These are phyloP conservation scores for Serendipita vermifera DNA, from an alignment of 768 basidiomycete species.

Conservation along the genomic window DNA sequence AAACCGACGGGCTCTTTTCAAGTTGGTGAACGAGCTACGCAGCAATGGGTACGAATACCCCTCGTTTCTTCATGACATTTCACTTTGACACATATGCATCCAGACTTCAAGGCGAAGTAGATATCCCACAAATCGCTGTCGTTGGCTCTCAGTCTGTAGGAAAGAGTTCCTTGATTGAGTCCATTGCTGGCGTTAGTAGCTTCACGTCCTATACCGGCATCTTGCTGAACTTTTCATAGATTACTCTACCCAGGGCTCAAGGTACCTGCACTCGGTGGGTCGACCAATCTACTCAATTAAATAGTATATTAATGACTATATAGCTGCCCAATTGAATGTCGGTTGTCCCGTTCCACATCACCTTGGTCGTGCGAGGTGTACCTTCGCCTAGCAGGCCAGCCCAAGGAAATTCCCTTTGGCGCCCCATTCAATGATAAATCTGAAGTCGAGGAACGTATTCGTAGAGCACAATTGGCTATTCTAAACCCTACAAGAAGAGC, in stretches of 20 bases:
- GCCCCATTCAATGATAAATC: slow-evolving; percentile 35
- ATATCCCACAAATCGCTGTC: slow-evolving; percentile 61
- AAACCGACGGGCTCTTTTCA: slow-evolving; percentile 36
- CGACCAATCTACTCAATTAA: background rate
- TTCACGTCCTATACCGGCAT: background rate
- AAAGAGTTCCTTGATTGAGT: slow-evolving; percentile 65
- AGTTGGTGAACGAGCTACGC: slow-evolving; percentile 46
- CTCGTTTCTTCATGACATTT: background rate
- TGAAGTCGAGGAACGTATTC: slow-evolving; percentile 51
- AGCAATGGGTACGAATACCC: slow-evolving; percentile 42
- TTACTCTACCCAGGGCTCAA: slow-evolving; percentile 7
- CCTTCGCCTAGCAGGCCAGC: no score
- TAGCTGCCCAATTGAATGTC: no score
- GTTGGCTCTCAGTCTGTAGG: slow-evolving; percentile 66
- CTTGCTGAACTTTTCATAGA: background rate
- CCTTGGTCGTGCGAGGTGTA: no score
- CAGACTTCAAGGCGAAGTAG: slow-evolving; percentile 57
- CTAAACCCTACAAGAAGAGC: no score
- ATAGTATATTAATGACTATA: no score
- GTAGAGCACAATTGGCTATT: slow-evolving; percentile 51
- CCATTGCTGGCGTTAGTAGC: slow-evolving; percentile 34
- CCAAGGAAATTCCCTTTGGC: slow-evolving; percentile 33
- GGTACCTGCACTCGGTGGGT: slow-evolving; percentile 11
- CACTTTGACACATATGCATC: background rate
- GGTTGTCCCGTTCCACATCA: no score